Evolutionary conservation across 2,329 filamentous ascomycete species (phyloP).

Genomic region (Fusarium nurragi): DNA sequence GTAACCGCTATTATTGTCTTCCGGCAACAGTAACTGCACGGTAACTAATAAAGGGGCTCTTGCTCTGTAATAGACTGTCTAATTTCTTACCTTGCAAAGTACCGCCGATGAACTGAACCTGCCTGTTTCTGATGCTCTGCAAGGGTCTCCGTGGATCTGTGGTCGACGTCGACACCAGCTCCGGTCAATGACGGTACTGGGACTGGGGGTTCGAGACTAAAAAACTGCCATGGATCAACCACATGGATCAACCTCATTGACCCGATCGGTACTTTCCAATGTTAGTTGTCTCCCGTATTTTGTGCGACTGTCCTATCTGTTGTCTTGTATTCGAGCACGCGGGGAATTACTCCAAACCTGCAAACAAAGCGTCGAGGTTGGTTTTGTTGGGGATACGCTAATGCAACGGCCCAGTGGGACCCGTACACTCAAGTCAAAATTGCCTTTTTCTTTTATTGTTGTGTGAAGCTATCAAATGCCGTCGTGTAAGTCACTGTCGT

Average conservation of each 20-base stretch:
- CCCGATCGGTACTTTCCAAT: background rate
- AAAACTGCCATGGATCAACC: slow-evolving; percentile 7
- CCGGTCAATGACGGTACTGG: slow-evolving; percentile 14
- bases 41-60: background rate
- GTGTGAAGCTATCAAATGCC: slow-evolving; percentile 7
- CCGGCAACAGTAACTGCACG: background rate
- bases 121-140: slow-evolving; percentile 29
- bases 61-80: background rate
- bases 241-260: too few relatives aligned
- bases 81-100: slow-evolving; percentile 7
- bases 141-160: slow-evolving; percentile 30
- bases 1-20: background rate
- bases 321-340: slow-evolving; percentile 7
- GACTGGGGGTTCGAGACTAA: slow-evolving; percentile 22
- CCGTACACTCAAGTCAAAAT: slow-evolving; percentile 9
- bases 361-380: slow-evolving; percentile 29
- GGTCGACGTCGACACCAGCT: slow-evolving; percentile 31
- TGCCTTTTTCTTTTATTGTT: slow-evolving; percentile 6
- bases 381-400: slow-evolving; percentile 47
- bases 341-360: slow-evolving; percentile 33
- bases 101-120: slow-evolving; percentile 16
- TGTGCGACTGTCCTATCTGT: background rate
- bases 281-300: background rate
- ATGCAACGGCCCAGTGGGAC: slow-evolving; percentile 39
- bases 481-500: slow-evolving; percentile 24